Conservation (phyloP, 371 early-diverging fungal genomes). For the Pancytospora philotis region DNA sequence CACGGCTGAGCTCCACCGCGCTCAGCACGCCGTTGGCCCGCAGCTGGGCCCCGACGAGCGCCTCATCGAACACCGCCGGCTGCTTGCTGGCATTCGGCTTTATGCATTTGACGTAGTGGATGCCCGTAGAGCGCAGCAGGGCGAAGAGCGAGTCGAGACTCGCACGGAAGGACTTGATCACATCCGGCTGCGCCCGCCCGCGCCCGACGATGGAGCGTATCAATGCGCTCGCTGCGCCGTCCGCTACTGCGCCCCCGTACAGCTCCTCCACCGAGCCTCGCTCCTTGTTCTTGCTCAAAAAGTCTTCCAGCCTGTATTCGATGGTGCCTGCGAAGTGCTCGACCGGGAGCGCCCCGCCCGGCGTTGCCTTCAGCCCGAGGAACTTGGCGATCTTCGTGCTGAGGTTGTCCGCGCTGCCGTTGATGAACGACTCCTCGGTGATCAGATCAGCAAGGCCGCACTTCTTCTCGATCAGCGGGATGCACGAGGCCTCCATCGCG, state of each 20-base stretch:
- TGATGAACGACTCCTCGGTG: constrained; percentile 55
- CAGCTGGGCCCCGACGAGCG: constrained; percentile 61
- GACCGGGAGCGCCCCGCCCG: constrained; percentile 64
- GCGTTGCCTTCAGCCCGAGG: constrained; percentile 21
- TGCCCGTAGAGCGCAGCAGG: constrained; percentile 78
- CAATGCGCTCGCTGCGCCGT: constrained; percentile 27
- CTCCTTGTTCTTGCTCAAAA: constrained; percentile 96
- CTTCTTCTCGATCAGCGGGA: constrained; percentile 53
- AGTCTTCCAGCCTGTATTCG: constrained; percentile 76
- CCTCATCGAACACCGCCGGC: constrained; percentile 72
- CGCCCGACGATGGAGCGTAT: background rate
- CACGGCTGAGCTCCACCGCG: constrained; percentile 85
- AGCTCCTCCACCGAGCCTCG: constrained; percentile 36
- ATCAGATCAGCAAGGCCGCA: constrained; percentile 57
- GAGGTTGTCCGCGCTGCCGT: constrained; percentile 51
- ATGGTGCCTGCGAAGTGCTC: constrained; percentile 89
- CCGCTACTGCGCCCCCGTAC: background rate
- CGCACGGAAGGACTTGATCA: constrained; percentile 70
- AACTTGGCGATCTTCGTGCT: constrained; percentile 44
- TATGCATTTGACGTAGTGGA: constrained; percentile 94
- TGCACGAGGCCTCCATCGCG: background rate
- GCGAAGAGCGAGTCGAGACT: constrained; percentile 67
- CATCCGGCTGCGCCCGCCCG: background rate
- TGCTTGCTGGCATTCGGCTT: constrained; percentile 86
- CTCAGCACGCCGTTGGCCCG: constrained; percentile 63